These are phyloP conservation scores for Chalciporus pseudorubinellus DNA, from an alignment of 768 basidiomycete species.

Conservation along the genomic window DNA sequence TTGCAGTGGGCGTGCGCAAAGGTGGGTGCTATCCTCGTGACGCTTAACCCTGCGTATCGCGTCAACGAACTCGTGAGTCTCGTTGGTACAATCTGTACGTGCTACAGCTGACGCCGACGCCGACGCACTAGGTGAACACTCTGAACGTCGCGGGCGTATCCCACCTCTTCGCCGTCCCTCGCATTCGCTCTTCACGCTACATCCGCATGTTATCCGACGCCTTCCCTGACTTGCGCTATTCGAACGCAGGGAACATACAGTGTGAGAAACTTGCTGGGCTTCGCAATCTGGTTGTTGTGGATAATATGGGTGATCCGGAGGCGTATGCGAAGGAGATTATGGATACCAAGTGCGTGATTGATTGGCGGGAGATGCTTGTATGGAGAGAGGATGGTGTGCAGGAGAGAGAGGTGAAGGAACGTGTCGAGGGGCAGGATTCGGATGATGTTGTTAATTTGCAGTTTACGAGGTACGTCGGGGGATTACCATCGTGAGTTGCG, in stretches of 20 bases:
- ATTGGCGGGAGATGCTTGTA: conserved; percentile 70
- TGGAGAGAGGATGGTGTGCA: conserved; percentile 60
- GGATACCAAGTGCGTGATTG: conserved; percentile 50
- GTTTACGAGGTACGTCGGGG: conserved; percentile 65
- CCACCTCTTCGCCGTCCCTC: conserved; percentile 72
- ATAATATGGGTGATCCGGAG: conserved; percentile 47
- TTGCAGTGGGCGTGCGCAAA: conserved; percentile 87
- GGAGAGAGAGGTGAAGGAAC: conserved; percentile 41
- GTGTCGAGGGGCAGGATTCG: conserved; percentile 41
- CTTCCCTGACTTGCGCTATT: conserved; percentile 52
- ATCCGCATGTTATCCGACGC: conserved; percentile 55
- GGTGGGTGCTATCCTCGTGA: conserved; percentile 79
- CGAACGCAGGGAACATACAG: conserved; percentile 53
- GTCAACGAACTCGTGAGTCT: conserved; percentile 61
- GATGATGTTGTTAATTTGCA: conserved; percentile 82
- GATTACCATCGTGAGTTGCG: background rate
- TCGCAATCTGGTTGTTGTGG: conserved; percentile 62
- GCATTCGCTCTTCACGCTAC: conserved; percentile 63
- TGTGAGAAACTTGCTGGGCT: conserved; percentile 59
- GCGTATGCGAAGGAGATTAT: conserved; percentile 41
- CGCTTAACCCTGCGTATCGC: conserved; percentile 80
- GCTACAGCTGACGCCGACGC: too few relatives aligned
- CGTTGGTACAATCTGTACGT: background rate
- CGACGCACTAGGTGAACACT: conserved; percentile 41
- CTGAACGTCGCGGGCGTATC: conserved; percentile 63